phyloP scores from a whole-genome alignment of 345 rosid genomes.

The Pugionium cornutum region DNA sequence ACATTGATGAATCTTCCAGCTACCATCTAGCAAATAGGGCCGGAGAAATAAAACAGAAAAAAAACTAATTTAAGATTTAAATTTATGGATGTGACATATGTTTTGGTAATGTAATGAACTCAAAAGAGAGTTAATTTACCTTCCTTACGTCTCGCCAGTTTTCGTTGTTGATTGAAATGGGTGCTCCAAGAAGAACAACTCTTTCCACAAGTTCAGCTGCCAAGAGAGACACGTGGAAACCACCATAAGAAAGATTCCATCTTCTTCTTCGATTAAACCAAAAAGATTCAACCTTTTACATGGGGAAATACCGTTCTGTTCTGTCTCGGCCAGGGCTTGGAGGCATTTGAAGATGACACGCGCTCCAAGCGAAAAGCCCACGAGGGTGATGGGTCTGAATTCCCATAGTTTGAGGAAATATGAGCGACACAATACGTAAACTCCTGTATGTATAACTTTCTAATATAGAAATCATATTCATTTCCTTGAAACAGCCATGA shows the following conservation, averaged over 20 bases:
- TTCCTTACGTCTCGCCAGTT: slow-evolving; percentile 89
- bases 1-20: slow-evolving; percentile 95
- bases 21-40: slow-evolving; percentile 65
- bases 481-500: slow-evolving; percentile 16
- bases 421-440: background rate
- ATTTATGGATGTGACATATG: slow-evolving; percentile 6
- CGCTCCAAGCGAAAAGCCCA: slow-evolving; percentile 94
- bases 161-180: slow-evolving; percentile 73
- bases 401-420: slow-evolving; percentile 43
- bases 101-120: slow-evolving; percentile 1
- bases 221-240: slow-evolving; percentile 18
- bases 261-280: background rate
- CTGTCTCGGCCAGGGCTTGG: slow-evolving; percentile 75
- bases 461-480: background rate
- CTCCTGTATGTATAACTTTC: background rate
- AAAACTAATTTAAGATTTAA: background rate
- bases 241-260: background rate
- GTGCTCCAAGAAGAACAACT: slow-evolving; percentile 94
- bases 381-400: slow-evolving; percentile 88
- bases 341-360: slow-evolving; percentile 92
- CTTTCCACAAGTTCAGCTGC: slow-evolving; percentile 90
- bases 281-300: background rate
- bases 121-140: slow-evolving; percentile 44
- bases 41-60: background rate
- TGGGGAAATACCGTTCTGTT: slow-evolving; percentile 56